Evolutionary conservation across 306 rosid genomes (phyloP).

Genomic region (Vigna unguiculata): DNA sequence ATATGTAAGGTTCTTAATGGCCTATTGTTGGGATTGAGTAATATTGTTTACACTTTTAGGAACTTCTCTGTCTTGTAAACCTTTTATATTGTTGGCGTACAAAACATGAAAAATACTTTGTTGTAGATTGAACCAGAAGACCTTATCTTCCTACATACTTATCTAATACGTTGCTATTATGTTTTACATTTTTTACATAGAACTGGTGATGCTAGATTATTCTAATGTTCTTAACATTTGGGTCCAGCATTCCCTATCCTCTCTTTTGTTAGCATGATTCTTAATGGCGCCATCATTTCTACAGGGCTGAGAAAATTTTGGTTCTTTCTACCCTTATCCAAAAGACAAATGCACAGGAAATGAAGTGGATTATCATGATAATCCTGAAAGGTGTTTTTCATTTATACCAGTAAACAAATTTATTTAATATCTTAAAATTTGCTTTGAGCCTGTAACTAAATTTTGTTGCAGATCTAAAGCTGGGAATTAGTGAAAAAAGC

Average conservation of each 20-base stretch:
- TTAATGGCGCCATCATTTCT: constrained; percentile 44
- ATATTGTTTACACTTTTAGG: not conserved
- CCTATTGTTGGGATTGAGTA: constrained; percentile 6
- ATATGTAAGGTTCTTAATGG: constrained; percentile 17
- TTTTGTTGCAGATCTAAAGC: constrained; percentile 74
- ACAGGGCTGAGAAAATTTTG: constrained; percentile 76
- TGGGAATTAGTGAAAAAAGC: constrained; percentile 94
- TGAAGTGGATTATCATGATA: constrained; percentile 99
- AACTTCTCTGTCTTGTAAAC: constrained; percentile 1
- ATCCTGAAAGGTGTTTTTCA: constrained; percentile 76
- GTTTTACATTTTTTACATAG: constrained; percentile 1
- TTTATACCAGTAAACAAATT: constrained; percentile 26
- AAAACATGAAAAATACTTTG: constrained; percentile 12
- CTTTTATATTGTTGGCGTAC: constrained; percentile 5
- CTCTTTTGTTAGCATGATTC: constrained; percentile 11
- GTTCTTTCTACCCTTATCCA: constrained; percentile 80
- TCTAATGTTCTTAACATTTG: constrained; percentile 3
- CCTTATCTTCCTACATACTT: not conserved
- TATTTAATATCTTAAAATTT: constrained; percentile 26
- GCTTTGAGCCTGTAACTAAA: constrained; percentile 23
- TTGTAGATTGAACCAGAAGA: constrained; percentile 27
- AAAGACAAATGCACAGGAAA: constrained; percentile 92
- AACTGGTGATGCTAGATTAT: constrained; percentile 12
- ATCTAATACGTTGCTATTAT: constrained; percentile 6
- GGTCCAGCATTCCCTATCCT: constrained; percentile 19